Base-by-base conservation (phyloP, 2,329 filamentous ascomycete species). In the Chalaropsis ovoidea region DNA sequence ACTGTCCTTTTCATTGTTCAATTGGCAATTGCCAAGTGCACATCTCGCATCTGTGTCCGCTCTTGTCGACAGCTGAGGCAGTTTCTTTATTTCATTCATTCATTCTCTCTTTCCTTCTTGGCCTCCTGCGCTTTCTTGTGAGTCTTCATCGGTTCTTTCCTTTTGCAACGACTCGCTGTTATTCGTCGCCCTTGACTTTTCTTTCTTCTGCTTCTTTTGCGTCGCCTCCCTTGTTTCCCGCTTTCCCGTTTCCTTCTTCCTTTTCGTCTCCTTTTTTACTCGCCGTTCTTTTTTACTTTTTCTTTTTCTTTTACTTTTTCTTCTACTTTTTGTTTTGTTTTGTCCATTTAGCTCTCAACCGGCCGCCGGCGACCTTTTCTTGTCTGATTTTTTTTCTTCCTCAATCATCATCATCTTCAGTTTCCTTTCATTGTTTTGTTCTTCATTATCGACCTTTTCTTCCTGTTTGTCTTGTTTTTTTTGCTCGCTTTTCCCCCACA, bases 261-360 rank as follows among this genome's bases (percentile, higher is more conserved):
- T 71, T 70, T 69, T 70, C 71, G 71, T 71, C 70, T 71, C 68
- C 69, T 67, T 69, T 69, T 69, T 69, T 68, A 69, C 65, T 69
- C 69, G 68, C 71, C 69, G 66, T 70, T 72, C 68, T 70, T 64
- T 68, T 68, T 67, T 68, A 66, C 67, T 70, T 70, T 70, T 71
- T 66, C 70, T 70, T 69, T 69, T 69, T 69, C 70, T 67, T 69
- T 69, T 69, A 76, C 71, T 74, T 71, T 72, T 73, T 71, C 2
- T 10, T 45, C 49, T 24, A 61, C 61, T 63, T 52, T 66, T 61
- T 61, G 56, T 56, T 22, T 58, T 60, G 24, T 60, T 49, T 64
- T 67, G 13, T 67, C 13, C 47, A 42, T 54, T 17, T 56, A 39
- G 43, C 17, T 35, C 39, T 41, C 54, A 65, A 60, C 52, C 60